Percentiles rank a stretch among this genome's conserved stretches.
These are phyloP conservation scores for Yamadazyma triangularis DNA, from an alignment of 1,139 yeast species.

Conservation along the genomic window DNA sequence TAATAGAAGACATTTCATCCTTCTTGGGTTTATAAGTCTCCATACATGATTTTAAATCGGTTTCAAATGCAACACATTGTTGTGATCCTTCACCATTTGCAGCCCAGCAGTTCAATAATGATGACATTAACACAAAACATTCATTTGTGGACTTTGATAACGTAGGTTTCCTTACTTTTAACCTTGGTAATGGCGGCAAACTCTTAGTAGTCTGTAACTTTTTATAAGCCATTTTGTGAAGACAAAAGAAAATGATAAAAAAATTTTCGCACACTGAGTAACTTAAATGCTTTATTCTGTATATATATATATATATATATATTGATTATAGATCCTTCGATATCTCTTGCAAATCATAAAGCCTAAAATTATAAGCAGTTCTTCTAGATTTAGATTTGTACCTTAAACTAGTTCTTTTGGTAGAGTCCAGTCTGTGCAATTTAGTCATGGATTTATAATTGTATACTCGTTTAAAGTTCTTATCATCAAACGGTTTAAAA, in stretches of 20 bases:
- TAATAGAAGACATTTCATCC: constrained; percentile 50
- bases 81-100: constrained; percentile 82
- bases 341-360: background rate
- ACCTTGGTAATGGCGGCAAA: constrained; percentile 73
- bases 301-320: background rate
- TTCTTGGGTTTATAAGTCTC: constrained; percentile 44
- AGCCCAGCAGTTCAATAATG: constrained; percentile 92
- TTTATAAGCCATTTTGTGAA: constrained; percentile 22
- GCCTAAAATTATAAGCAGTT: background rate
- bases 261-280: constrained; percentile 4
- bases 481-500: constrained; percentile 23
- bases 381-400: background rate
- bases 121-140: constrained; percentile 79
- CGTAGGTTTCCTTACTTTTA: constrained; percentile 65
- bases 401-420: too few species aligned
- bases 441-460: constrained; percentile 18
- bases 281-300: background rate
- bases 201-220: constrained; percentile 24
- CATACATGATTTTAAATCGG: constrained; percentile 44
- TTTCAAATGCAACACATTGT: constrained; percentile 61
- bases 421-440: background rate
- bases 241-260: constrained; percentile 5
- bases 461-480: constrained; percentile 28
- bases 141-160: constrained; percentile 58
- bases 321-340: background rate